These are phyloP conservation scores for Apiospora pterosperma DNA, from an alignment of 2,329 filamentous ascomycete species.

Conservation along the genomic window DNA sequence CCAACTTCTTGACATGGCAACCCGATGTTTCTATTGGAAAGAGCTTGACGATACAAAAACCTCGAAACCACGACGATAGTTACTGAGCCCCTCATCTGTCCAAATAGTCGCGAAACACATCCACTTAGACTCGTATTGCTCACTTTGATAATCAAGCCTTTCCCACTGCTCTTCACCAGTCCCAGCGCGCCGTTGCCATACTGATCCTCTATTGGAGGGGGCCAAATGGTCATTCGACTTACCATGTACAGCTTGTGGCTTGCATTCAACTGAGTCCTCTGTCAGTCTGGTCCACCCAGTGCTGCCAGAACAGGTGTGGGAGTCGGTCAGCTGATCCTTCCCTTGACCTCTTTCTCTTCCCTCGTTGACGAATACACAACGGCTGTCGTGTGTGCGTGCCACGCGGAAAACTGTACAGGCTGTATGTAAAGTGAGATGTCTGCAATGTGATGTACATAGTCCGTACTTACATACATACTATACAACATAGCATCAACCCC, in stretches of 20 bases:
- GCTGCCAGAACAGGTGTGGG: background rate
- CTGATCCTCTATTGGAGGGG: background rate
- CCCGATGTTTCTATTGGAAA: slow-evolving; percentile 27
- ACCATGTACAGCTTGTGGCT: background rate
- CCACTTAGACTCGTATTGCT: slow-evolving; percentile 24
- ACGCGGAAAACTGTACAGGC: background rate
- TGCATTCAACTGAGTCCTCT: background rate
- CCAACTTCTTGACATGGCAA: slow-evolving; percentile 20
- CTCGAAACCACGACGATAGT: slow-evolving; percentile 19
- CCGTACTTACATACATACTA: background rate
- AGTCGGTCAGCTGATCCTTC: background rate
- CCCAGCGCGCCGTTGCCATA: background rate
- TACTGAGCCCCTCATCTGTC: slow-evolving; percentile 22
- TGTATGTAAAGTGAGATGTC: no score
- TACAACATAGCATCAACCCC: background rate
- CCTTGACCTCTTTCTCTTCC: background rate
- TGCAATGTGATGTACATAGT: background rate
- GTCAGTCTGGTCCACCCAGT: background rate
- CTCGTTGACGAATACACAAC: background rate
- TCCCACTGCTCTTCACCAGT: slow-evolving; percentile 1
- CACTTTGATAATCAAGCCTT: slow-evolving; percentile 3
- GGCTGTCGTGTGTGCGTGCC: background rate
- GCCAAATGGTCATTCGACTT: background rate
- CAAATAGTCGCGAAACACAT: slow-evolving; percentile 22
- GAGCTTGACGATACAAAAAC: slow-evolving; percentile 24